phyloP scores from a whole-genome alignment of 345 rosid species.

The Camelina hispida region DNA sequence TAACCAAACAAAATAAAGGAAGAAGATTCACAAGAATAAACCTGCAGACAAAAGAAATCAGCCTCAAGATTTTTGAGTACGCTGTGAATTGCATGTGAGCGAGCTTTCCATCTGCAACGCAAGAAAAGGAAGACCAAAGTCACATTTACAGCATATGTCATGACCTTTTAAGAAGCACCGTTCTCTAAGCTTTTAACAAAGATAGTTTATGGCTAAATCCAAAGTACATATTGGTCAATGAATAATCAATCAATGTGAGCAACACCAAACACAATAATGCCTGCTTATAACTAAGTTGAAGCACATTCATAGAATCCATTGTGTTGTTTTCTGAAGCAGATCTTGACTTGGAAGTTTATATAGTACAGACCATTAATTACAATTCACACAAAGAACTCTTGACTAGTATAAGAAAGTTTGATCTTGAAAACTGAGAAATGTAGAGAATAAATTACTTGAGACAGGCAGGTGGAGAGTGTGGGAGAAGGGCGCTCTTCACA shows the following conservation, averaged over 20 bases:
- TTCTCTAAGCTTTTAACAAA: not conserved
- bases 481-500: slow-evolving; percentile 73
- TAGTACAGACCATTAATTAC: not conserved
- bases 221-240: not conserved
- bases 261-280: slow-evolving; percentile 10
- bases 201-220: slow-evolving; percentile 1
- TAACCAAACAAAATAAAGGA: not conserved
- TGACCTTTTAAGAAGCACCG: slow-evolving; percentile 9
- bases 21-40: slow-evolving; percentile 11
- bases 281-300: not conserved
- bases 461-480: slow-evolving; percentile 83
- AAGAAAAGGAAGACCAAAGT: slow-evolving; percentile 19
- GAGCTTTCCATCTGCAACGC: slow-evolving; percentile 77
- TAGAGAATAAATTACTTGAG: slow-evolving; percentile 60
- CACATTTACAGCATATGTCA: slow-evolving; percentile 1
- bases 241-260: not conserved
- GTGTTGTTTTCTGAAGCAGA: not conserved
- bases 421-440: slow-evolving; percentile 7
- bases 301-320: slow-evolving; percentile 1
- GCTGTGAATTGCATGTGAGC: slow-evolving; percentile 72
- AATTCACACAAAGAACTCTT: slow-evolving; percentile 20
- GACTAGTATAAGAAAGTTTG: not conserved
- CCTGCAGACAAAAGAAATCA: slow-evolving; percentile 93
- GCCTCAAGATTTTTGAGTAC: slow-evolving; percentile 63
- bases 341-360: not conserved